Conservation (phyloP, 345 rosid species). For the Eucalyptus pauciflora region DNA sequence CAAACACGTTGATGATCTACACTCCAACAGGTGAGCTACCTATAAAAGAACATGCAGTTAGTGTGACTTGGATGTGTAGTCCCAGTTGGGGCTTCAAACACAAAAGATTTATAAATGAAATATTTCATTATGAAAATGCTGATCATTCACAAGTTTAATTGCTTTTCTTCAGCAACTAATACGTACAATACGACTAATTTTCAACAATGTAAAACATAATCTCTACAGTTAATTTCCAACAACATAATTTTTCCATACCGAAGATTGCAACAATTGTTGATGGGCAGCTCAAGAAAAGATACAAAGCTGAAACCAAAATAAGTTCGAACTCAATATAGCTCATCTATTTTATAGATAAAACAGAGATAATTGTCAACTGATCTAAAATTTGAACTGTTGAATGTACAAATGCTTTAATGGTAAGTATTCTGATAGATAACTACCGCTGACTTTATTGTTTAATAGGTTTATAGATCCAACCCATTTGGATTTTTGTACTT, state of each 20-base stretch:
- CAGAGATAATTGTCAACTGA: too few relatives aligned
- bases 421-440: neutral
- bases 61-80: too few relatives aligned
- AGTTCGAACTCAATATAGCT: too few relatives aligned
- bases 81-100: too few relatives aligned
- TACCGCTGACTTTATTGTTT: neutral
- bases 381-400: too few relatives aligned
- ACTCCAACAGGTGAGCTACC: too few relatives aligned
- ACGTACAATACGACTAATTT: too few relatives aligned
- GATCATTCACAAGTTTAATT: neutral
- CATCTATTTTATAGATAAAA: too few relatives aligned
- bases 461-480: neutral
- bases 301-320: neutral
- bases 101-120: neutral
- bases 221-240: rapidly evolving
- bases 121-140: neutral
- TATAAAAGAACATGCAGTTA: too few relatives aligned
- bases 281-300: neutral
- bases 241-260: neutral
- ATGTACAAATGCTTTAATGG: neutral
- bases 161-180: neutral
- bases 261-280: neutral
- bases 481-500: neutral
- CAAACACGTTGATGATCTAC: too few relatives aligned
- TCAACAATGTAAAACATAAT: neutral